These are phyloP conservation scores for Xylaria intraflava DNA, from an alignment of 495 filamentous ascomycete species.

Conservation along the genomic window DNA sequence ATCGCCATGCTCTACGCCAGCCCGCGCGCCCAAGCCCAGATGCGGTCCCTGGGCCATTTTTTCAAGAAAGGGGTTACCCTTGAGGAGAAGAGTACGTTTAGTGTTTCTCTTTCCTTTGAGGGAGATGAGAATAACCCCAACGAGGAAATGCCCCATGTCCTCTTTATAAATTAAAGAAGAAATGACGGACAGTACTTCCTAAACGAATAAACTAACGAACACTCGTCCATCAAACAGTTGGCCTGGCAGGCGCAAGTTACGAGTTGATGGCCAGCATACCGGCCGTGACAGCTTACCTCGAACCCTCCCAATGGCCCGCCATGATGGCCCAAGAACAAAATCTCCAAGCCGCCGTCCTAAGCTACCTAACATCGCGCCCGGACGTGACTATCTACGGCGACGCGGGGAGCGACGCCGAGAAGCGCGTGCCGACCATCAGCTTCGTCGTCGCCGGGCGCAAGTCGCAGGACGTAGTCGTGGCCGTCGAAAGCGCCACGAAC, in stretches of 20 bases:
- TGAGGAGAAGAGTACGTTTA: conserved; percentile 41
- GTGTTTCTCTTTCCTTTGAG: neutral
- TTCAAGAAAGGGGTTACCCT: conserved; percentile 57
- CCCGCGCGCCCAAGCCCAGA: conserved; percentile 37
- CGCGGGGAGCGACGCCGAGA: conserved; percentile 30
- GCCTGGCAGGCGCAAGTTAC: conserved; percentile 58
- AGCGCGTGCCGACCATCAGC: conserved; percentile 59
- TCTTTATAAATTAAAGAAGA: no score
- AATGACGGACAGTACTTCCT: no score
- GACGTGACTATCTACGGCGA: conserved; percentile 55
- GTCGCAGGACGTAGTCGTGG: conserved; percentile 53
- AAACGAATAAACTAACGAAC: neutral
- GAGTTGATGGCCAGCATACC: conserved; percentile 58
- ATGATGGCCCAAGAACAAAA: conserved; percentile 53
- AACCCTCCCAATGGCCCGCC: conserved; percentile 33
- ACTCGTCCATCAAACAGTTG: conserved; percentile 17
- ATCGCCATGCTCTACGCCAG: conserved; percentile 60
- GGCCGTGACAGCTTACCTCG: conserved; percentile 50
- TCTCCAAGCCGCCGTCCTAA: conserved; percentile 52
- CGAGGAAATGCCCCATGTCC: no score
- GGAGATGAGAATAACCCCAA: neutral
- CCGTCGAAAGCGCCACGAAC: conserved; percentile 46
- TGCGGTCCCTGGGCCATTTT: conserved; percentile 56
- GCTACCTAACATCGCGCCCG: conserved; percentile 42
- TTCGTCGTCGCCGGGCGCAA: conserved; percentile 54